Conservation (phyloP, 768 basidiomycete species). For the Cystobasidiopsis lactophilus region DNA sequence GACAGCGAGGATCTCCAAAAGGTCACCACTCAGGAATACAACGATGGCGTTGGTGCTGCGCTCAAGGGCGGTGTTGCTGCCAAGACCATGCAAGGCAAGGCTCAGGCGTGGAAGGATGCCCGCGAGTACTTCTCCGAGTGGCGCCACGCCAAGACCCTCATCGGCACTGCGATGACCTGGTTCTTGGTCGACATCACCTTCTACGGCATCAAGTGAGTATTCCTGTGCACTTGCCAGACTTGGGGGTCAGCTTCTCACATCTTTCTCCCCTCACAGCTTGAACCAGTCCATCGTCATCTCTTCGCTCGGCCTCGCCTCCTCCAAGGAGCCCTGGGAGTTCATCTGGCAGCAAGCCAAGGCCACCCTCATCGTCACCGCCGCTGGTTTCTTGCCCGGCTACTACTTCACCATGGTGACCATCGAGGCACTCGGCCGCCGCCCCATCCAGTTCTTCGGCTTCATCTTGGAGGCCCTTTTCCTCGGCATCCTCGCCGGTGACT, state of each 20-base stretch:
- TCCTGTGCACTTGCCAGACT: too few relatives aligned
- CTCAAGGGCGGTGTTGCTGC: neutral
- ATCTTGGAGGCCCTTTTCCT: conserved; percentile 30
- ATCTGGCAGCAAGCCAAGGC: conserved; percentile 47
- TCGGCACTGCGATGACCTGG: conserved; percentile 50
- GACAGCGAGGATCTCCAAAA: neutral
- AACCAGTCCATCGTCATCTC: conserved; percentile 43
- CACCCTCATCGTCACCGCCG: conserved; percentile 37
- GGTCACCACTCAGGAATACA: neutral
- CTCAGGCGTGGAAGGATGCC: conserved; percentile 1
- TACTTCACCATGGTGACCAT: conserved; percentile 42
- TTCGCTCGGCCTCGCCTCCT: conserved; percentile 41
- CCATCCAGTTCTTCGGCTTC: conserved; percentile 58
- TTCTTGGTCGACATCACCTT: conserved; percentile 39
- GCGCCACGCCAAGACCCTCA: conserved; percentile 42
- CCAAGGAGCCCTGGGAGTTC: conserved; percentile 38
- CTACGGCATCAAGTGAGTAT: neutral
- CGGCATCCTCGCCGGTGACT: conserved; percentile 45
- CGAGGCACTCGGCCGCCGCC: conserved; percentile 49
- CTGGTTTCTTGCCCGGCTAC: conserved; percentile 59
- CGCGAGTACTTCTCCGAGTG: conserved; percentile 44
- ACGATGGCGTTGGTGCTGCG: neutral
- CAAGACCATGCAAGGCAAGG: neutral
- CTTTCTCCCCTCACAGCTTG: conserved; percentile 39
- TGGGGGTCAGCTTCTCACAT: neutral